phyloP scores from a whole-genome alignment of 306 rosid species.

The Parietaria judaica region DNA sequence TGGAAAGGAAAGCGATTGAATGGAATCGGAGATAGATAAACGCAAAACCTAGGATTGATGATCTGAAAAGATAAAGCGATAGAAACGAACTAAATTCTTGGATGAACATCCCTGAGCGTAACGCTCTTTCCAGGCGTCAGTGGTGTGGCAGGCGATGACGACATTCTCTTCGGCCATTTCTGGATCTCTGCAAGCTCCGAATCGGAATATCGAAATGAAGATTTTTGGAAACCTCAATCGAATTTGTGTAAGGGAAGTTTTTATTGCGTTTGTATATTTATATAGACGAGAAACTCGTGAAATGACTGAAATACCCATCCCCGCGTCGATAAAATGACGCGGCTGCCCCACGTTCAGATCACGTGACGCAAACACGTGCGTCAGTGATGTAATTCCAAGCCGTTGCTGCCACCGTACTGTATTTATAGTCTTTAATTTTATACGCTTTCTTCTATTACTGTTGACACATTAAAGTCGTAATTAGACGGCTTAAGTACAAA shows the following conservation, averaged over 20 bases:
- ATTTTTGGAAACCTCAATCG: background rate
- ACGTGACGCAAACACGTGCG: conserved; percentile 1
- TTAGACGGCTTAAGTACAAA: too few species aligned
- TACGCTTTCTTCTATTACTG: too few species aligned
- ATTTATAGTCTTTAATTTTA: too few species aligned
- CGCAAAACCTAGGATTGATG: background rate
- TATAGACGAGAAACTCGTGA: background rate
- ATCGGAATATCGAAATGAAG: background rate
- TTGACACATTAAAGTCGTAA: too few species aligned
- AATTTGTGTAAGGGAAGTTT: background rate
- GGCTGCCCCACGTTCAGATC: background rate
- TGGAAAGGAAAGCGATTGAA: too few species aligned
- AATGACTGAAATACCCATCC: background rate
- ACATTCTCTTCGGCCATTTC: conserved; percentile 37
- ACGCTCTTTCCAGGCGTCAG: conserved; percentile 39
- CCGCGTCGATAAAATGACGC: too few species aligned
- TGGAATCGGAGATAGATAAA: too few species aligned
- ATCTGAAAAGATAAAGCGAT: background rate
- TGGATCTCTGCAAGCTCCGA: background rate
- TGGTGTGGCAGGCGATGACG: conserved; percentile 43
- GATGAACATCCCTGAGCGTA: conserved; percentile 33
- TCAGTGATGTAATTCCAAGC: conserved; percentile 1
- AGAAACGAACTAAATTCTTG: conserved; percentile 46
- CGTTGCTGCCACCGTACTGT: background rate
- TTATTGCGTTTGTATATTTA: background rate